Evolutionary conservation across 805 yeast genomes (phyloP).

Genomic region (Debaryomyces castellii): DNA sequence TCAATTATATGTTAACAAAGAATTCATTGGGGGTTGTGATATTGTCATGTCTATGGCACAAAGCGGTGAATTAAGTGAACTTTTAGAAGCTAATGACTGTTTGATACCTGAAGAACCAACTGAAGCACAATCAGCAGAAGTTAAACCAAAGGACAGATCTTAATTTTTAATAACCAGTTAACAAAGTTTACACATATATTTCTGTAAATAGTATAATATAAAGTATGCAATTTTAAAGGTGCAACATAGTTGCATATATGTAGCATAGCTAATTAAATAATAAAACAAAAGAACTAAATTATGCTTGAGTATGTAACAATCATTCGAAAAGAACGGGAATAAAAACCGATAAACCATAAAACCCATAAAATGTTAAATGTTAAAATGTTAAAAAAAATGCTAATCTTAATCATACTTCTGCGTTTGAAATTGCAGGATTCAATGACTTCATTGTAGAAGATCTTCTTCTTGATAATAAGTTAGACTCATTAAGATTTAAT

Average conservation of each 20-base stretch:
- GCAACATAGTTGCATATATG: background rate
- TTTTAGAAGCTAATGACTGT: slow-evolving; percentile 76
- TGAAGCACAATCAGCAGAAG: slow-evolving; percentile 24
- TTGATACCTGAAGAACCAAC: slow-evolving; percentile 78
- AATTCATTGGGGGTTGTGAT: slow-evolving; percentile 97
- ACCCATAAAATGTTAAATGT: background rate
- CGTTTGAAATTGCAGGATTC: background rate
- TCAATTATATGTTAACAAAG: slow-evolving; percentile 85
- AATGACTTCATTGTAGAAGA: slow-evolving; percentile 19
- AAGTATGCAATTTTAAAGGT: background rate
- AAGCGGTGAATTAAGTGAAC: slow-evolving; percentile 82
- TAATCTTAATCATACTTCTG: background rate
- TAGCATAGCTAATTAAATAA: background rate
- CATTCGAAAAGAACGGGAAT: background rate
- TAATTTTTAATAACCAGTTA: slow-evolving; percentile 6
- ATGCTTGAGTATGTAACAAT: background rate
- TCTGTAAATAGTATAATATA: background rate
- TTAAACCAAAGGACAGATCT: slow-evolving; percentile 37
- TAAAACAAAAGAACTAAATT: background rate
- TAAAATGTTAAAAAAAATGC: background rate
- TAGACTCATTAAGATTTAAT: slow-evolving; percentile 62
- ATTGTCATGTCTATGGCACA: slow-evolving; percentile 89
- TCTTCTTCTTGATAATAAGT: slow-evolving; percentile 57
- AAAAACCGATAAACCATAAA: background rate
- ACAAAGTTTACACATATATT: background rate